Evolutionary conservation across 2,329 filamentous ascomycete genomes (phyloP), one percentile per base, ranked within the genome.

Genomic region (Botryotinia convoluta): DNA sequence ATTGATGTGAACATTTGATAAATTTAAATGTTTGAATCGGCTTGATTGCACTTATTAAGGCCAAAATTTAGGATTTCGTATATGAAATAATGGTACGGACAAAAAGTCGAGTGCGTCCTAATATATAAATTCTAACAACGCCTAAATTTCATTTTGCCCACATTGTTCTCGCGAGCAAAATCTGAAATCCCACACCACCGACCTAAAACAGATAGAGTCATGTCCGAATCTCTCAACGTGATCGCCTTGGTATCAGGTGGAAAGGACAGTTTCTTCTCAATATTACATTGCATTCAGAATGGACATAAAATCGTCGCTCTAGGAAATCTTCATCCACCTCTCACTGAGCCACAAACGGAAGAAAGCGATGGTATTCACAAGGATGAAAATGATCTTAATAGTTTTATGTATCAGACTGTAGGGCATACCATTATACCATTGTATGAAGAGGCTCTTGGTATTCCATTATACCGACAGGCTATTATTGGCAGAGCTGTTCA

Each of bases 321-420:
- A 65, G 96, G 93, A 68, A 99, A 99, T 82, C 86, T 99, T 72
- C 88, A 95, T 81, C 95, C 94, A 26, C 69, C 84, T 22, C n/a
- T 65, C 35, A 65, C 59, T 16, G 44, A 69, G 42, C 59, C 65
- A 29, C 37, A 61, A 35, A 32, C 29, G 22, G n/a, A 32, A 51
- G 71, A 45, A 37, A 29, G 14, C 32, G 39, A 45, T 12, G 45
- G 20, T n/a, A 42, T 39, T 18, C 12, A 14, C 18, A 39, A 82
- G 8, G 84, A 87, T 51, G 84, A 86, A 75, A 84, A 87, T 72
- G 93, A 98, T 82, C 87, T 97, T 78, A 94, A 99, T 83, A 98
- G 95, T 84, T 98, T 96, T 90, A 99, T 99, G 96, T 99, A 98
- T 85, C 96, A 99, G 85, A 99, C 96, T 4, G 93, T 98, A 74